Evolutionary conservation across 441 rosid genomes (phyloP), one percentile per base, ranked within the genome.

Genomic region (Eutrema salsugineum): DNA sequence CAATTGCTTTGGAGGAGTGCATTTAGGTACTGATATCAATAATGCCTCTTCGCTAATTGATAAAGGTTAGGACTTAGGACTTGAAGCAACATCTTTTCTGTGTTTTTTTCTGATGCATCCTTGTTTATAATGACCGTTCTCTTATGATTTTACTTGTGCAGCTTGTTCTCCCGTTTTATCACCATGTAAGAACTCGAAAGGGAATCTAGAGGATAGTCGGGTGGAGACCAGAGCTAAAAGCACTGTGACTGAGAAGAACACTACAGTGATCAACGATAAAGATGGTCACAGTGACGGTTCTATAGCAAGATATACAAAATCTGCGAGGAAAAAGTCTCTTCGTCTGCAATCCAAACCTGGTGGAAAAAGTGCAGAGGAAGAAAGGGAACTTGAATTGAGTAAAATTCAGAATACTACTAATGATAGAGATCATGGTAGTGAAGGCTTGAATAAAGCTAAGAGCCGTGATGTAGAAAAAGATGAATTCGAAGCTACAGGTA

Each of bases 1-100:
- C 63, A 67, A 66, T 33, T 80, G 67, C 73, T 74, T 81, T 11
- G 42, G 33, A 61, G 77, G 79, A 69, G 63, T 33, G 44, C 50
- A 46, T 10, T 49, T 4, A 12, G 16, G 38, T 33, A 66, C 24
- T 15, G 73, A 53, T 40, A 5, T 24, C 46, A 53, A 40, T n/a
- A 46, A 66, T 2, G 19, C 49, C 48, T 10, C 61, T 43, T 12
- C 68, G 10, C 49, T 19, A 7, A 30, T 12, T 6, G 66, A 54
- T 63, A 63, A 55, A 66, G 86, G 81, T 79, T 72, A 14, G 39
- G 4, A 55, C 51, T 79, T 72, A 14, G 39, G 4, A 55, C 51
- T 33, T 48, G 44, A 5, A 58, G 47, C 42, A 40, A 6, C n/a
- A 15, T 40, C 28, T 55, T 63, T 36, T 63, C 0, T 55, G 6